Evolutionary conservation across 1,284 basidiomycete genomes (phyloP), one percentile per base, ranked within the genome.

Genomic region (Dichomitus squalens): DNA sequence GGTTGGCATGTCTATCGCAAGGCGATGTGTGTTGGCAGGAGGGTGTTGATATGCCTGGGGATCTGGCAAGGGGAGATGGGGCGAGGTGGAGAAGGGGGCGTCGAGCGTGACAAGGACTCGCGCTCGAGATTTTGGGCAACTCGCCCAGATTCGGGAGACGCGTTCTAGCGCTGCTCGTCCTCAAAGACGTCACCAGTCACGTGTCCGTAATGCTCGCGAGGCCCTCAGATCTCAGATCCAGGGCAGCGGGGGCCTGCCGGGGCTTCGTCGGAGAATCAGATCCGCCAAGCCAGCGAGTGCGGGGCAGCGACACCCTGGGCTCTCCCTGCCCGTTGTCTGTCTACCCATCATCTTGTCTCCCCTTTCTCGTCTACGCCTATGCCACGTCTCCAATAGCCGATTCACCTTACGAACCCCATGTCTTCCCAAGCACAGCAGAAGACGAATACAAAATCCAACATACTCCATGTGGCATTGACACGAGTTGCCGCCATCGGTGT

Each of bases 401-500:
- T n/a, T 16, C 29, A 9, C 8, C 49, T 25, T 20, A 25, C 34
- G 7, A 12, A 49, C 39, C 31, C 20, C 49, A 70, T 67, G 66
- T 58, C 64, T 36, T 48, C 55, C 44, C 36, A 35, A 44, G 29
- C 55, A 39, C 54, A 54, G 52, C 55, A 54, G 39, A 12, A 59
- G 9, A 51, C 59, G 18, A 18, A 25, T 14, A 18, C 44, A 33
- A 60, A 57, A 34, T 54, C 49, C 44, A 53, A 56, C 18, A 20
- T 64, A 2, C 40, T 64, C 33, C 63, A 59, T 34, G 49, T 64
- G 18, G 70, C 68, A 8, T 55, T 65, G 18, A 63, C 64, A 2
- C 65, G 70, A 52, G 44, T 58, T 18, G 25, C 61, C 18, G 67
- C 67, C 20, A 64, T 72, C 48, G 52, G 75, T 44, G 53, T 66